Evolutionary conservation across 2,329 filamentous ascomycete genomes (phyloP), one percentile per base, ranked within the genome.

Genomic region (Apiospora malaysiana): DNA sequence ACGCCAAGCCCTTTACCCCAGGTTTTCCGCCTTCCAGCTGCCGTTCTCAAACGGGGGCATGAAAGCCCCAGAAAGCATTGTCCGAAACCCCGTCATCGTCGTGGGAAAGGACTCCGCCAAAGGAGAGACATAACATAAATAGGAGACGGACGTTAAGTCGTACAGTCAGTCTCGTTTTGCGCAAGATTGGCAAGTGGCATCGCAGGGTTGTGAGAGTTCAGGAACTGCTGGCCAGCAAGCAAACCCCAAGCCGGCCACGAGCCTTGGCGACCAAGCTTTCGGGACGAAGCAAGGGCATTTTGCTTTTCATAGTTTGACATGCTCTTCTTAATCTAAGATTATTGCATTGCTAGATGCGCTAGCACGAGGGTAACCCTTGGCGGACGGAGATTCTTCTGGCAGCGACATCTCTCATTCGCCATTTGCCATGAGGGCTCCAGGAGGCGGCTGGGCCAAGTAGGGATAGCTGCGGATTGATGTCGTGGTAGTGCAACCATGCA

Each of bases 1-100:
- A 46, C 67, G 67, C 67, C 42, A 68, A 49, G 27, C 25, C 12
- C 18, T 51, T 68, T 56, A 46, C 67, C 67, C 67, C 56, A 46
- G 23, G 43, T 68, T 46, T 27, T n/a, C 47, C 16, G 12, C 46
- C 23, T 67, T 12, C 18, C n/a, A 43, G n/a, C 40, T 45, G 40
- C 65, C 43, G 32, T 63, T 63, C 56, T 12, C n/a, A 40, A 18
- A 21, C 18, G 56, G 51, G 56, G 18, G 42, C 42, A 40, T 40
- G 56, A 40, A 21, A 12, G 32, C n/a, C 18, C 2, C 56, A 63
- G 25, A 16, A 9, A 21, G 27, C 27, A 32, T 21, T 59, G 27
- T 9, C 18, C 27, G 4, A 18, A 18, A 21, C 7, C 14, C 7
- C 27, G 12, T 37, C 51, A 37, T 37, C 27, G 9, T 12, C 9